Conservation (phyloP, 2,329 filamentous ascomycete species). For the Paecilomyces niveus region DNA sequence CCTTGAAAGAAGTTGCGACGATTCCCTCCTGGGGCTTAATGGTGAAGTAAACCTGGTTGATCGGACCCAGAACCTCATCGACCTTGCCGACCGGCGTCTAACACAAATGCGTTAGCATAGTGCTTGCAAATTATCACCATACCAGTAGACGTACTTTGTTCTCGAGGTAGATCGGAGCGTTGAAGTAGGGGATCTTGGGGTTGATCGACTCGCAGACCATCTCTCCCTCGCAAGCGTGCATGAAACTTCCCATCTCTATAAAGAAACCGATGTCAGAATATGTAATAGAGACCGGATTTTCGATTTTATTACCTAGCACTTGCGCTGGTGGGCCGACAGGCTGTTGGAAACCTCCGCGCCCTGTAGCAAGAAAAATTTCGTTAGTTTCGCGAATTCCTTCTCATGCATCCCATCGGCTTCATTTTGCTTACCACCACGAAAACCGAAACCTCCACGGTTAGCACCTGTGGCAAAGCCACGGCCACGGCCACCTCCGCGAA, state of each 20-base stretch:
- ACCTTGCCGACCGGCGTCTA: slow-evolving; percentile 88
- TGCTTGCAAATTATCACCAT: slow-evolving; percentile 4
- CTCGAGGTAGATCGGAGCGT: slow-evolving; percentile 96
- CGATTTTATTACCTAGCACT: slow-evolving; percentile 46
- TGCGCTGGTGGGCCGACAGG: slow-evolving; percentile 57
- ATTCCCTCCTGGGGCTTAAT: slow-evolving; percentile 97
- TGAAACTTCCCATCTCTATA: slow-evolving; percentile 82
- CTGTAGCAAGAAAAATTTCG: slow-evolving; percentile 37
- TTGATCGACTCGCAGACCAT: slow-evolving; percentile 96
- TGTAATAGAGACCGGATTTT: not conserved
- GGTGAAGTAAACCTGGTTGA: slow-evolving; percentile 98
- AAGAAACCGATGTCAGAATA: slow-evolving; percentile 16
- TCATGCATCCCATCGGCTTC: slow-evolving; percentile 12
- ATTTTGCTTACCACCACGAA: slow-evolving; percentile 35
- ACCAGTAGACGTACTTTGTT: slow-evolving; percentile 63
- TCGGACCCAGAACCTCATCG: slow-evolving; percentile 93
- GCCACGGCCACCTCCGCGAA: slow-evolving; percentile 52
- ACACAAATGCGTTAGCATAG: slow-evolving; percentile 2
- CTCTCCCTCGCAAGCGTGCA: slow-evolving; percentile 94
- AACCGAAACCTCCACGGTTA: slow-evolving; percentile 43
- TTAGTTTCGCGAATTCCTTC: slow-evolving; percentile 27
- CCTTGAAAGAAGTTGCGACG: slow-evolving; percentile 87
- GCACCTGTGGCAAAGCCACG: slow-evolving; percentile 45
- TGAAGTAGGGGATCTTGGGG: slow-evolving; percentile 96
- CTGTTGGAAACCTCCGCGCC: slow-evolving; percentile 55